Evolutionary conservation across 805 yeast genomes (phyloP), one percentile per base, ranked within the genome.

Genomic region (Wickerhamiella lipophila): DNA sequence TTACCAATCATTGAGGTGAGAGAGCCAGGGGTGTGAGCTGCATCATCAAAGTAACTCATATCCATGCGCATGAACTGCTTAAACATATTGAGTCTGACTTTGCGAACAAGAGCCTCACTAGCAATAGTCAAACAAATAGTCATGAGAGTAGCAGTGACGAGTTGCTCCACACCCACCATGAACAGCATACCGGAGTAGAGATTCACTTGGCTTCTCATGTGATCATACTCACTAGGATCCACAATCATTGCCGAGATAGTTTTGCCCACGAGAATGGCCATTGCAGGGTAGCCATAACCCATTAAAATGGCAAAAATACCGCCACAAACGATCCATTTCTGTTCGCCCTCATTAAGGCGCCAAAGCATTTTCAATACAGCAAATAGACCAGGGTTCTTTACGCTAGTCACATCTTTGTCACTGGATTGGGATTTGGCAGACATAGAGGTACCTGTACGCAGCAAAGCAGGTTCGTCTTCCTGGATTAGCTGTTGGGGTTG

Each of bases 231-330:
- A n/a, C 52, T 51, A 27, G 60, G 60, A 1, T 65, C 53, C 1
- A 65, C 67, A 48, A 64, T 63, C 49, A 69, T 58, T 2, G 66
- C 58, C 6, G 56, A 49, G 42, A 68, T 60, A 16, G 60, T 56
- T 27, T 60, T 62, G n/a, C 67, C 70, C 40, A 64, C 64, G 38
- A 69, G 58, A 45, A 67, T 59, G 35, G 66, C 61, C 57, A 63
- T 54, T 5, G 68, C 60, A 12, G 68, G 65, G 52, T 64, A 68
- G 22, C 67, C 68, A 49, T 63, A 59, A 4, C 72, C 72, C 16
- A 58, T 53, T n/a, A 59, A 38, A 18, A 58, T 41, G 26, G 71
- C 56, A 7, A 53, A 51, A 36, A 52, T 12, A 3, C 52, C 46
- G 11, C 68, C 68, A 25, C 58, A 27, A 25, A 52, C 16, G 36